These are phyloP conservation scores for Hyaloscypha hepaticicola DNA, from an alignment of 495 filamentous ascomycete species.

Conservation along the genomic window DNA sequence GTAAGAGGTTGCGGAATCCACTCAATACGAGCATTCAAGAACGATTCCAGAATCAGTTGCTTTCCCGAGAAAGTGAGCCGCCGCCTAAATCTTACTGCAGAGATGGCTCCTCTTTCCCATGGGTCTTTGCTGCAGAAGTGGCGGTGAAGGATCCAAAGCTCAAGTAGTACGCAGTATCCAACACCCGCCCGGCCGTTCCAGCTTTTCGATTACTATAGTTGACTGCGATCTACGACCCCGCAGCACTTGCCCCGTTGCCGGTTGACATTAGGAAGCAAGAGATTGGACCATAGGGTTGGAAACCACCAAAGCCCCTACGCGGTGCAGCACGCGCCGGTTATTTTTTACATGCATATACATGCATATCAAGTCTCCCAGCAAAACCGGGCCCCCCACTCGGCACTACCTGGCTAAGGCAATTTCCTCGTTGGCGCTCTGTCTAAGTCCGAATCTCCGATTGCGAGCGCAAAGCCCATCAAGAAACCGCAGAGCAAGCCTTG, in stretches of 20 bases:
- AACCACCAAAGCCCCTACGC: neutral
- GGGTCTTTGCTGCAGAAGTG: neutral
- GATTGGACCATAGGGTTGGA: neutral
- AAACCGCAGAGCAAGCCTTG: no score
- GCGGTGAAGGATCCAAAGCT: neutral
- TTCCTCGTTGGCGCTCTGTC: no score
- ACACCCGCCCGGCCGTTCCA: neutral
- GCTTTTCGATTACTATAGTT: neutral
- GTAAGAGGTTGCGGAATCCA: no score
- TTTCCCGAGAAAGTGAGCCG: neutral
- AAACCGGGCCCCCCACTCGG: neutral
- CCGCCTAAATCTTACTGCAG: neutral
- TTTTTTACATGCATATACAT: no score
- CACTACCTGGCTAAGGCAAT: neutral
- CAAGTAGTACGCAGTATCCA: no score
- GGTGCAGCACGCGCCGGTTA: neutral
- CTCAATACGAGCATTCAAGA: no score
- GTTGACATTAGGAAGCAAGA: neutral
- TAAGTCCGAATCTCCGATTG: no score
- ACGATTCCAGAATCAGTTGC: neutral
- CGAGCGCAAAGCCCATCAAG: no score
- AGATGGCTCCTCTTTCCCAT: neutral
- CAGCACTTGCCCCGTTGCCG: neutral
- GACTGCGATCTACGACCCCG: neutral
- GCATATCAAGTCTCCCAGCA: neutral